These are phyloP conservation scores for Tylopilus orsonianus DNA, from an alignment of 1,284 basidiomycete species.

Conservation along the genomic window DNA sequence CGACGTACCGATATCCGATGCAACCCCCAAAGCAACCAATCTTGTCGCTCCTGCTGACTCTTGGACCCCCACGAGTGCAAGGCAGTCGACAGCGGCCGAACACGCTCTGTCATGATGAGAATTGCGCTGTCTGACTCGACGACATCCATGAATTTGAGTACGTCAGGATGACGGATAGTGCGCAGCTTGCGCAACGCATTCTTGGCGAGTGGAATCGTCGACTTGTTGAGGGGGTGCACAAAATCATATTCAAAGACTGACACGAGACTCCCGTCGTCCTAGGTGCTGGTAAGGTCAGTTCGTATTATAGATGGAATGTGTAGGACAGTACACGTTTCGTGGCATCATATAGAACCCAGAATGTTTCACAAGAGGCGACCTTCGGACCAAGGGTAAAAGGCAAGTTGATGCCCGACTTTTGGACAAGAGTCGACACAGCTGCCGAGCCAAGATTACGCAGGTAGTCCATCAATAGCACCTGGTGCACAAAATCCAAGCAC, in stretches of 20 bases:
- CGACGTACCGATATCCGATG: slow-evolving; percentile 77
- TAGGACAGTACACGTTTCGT: slow-evolving; percentile 71
- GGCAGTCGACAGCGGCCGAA: slow-evolving; percentile 72
- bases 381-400: slow-evolving; percentile 86
- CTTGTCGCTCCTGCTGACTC: slow-evolving; percentile 65
- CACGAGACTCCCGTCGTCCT: slow-evolving; percentile 86
- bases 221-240: slow-evolving; percentile 56
- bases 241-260: slow-evolving; percentile 92
- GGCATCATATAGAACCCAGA: slow-evolving; percentile 88
- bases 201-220: slow-evolving; percentile 75
- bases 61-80: slow-evolving; percentile 67
- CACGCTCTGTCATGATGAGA: slow-evolving; percentile 94
- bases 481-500: background rate
- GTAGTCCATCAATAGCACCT: slow-evolving; percentile 67
- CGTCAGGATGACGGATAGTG: slow-evolving; percentile 91
- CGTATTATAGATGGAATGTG: slow-evolving; percentile 8
- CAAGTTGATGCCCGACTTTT: slow-evolving; percentile 86
- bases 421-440: slow-evolving; percentile 85
- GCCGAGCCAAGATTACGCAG: slow-evolving; percentile 80
- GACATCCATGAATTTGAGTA: slow-evolving; percentile 93
- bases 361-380: slow-evolving; percentile 68
- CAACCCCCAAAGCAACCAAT: slow-evolving; percentile 94
- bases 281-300: slow-evolving; percentile 25
- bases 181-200: slow-evolving; percentile 92
- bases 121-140: slow-evolving; percentile 87